Evolutionary conservation across 225 moss, liverwort and hornwort genomes (phyloP), one percentile per base, ranked within the genome.

Genomic region (Asterella californica): DNA sequence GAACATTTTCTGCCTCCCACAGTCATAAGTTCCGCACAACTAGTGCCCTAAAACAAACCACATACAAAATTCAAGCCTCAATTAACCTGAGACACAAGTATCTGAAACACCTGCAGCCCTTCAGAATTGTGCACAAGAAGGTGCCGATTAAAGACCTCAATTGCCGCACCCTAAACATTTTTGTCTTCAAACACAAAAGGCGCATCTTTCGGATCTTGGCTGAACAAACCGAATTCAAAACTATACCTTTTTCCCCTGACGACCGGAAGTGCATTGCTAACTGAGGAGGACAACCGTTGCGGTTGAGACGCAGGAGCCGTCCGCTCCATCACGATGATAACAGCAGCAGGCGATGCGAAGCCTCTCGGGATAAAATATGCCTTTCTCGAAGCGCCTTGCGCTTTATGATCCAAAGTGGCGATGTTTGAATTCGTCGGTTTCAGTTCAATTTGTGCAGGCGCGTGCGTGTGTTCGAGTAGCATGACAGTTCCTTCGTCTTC

Each of bases 181-280:
- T n/a, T n/a, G n/a, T n/a, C n/a, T n/a, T n/a, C n/a, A n/a, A 30
- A 15, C 11, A n/a, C n/a, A n/a, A 29, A 25, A 18, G 10, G 32
- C 18, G 24, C 59, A 15, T 59, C 24, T 21, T 30, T 65, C 30
- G 1, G 67, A 67, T 67, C 67, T 67, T 34, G 33, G 36, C 36
- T 67, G 67, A 6, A 67, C 67, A 11, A 42, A 42, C 42, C 42
- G 7, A 42, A 42, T 7, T 42, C 42, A 42, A 29, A 24, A 6
- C 55, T 47, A 2, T 83, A 87, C 84, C 82, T 80, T 66, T 83
- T 87, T 55, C 85, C 87, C 76, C 83, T 87, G 37, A 87, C 74
- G 48, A 57, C 78, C 30, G 87, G 87, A 63, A 85, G 70, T 47
- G 84, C 84, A 77, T 82, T 84, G 78, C 75, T 81, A 67, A 78